Evolutionary conservation across 495 filamentous ascomycete species (phyloP).

Genomic region (Astrothelium subdiscretum): DNA sequence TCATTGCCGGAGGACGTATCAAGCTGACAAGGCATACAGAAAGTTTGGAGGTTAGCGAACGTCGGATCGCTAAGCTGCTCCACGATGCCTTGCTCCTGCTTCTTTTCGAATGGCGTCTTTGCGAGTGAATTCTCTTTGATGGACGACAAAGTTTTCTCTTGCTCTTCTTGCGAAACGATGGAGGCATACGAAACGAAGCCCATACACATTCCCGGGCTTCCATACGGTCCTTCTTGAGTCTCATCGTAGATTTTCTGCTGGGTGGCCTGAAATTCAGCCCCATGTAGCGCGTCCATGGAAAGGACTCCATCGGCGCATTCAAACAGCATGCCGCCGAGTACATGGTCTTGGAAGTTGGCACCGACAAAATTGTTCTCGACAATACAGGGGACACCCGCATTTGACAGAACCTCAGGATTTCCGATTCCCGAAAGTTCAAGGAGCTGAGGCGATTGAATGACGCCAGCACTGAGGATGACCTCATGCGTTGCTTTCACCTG

Average conservation of each 20-base stretch:
- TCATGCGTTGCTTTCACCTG: constrained; percentile 14
- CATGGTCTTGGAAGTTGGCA: constrained; percentile 21
- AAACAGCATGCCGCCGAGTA: constrained; percentile 17
- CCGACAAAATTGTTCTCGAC: constrained; percentile 17
- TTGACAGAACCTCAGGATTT: constrained; percentile 13
- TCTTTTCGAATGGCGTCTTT: constrained; percentile 21
- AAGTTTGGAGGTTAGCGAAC: constrained; percentile 21
- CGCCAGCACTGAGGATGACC: constrained; percentile 19
- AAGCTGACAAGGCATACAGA: constrained; percentile 20
- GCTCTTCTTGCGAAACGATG: constrained; percentile 12
- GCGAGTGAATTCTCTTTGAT: constrained; percentile 19
- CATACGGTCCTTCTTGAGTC: constrained; percentile 19
- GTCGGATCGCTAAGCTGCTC: constrained; percentile 13
- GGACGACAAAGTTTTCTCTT: constrained; percentile 18
- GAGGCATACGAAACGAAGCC: constrained; percentile 21
- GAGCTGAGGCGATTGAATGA: constrained; percentile 18
- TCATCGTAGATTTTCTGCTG: constrained; percentile 19
- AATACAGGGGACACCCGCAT: constrained; percentile 12
- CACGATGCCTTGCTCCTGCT: constrained; percentile 18
- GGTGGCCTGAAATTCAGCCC: constrained; percentile 13
- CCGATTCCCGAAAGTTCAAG: constrained; percentile 26
- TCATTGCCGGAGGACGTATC: constrained; percentile 14
- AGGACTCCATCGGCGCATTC: constrained; percentile 11
- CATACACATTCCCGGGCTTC: constrained; percentile 24
- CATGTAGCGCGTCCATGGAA: constrained; percentile 15